These are phyloP conservation scores for Gautieria morchelliformis DNA, from an alignment of 768 basidiomycete species.

Conservation along the genomic window DNA sequence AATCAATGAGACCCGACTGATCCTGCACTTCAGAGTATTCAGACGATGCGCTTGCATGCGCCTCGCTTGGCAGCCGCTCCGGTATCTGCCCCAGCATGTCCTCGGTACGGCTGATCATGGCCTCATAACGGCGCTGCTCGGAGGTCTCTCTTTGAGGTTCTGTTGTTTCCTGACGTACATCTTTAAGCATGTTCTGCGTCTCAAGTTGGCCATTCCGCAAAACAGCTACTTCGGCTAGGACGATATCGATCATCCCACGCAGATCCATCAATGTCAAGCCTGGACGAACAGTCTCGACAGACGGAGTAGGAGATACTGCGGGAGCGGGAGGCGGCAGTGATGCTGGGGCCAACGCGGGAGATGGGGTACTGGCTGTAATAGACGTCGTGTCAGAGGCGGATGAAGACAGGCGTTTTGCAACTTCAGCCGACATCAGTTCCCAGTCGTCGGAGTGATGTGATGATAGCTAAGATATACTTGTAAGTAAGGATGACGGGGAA, in stretches of 20 bases:
- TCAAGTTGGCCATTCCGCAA: constrained; percentile 55
- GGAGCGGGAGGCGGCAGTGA: constrained; percentile 30
- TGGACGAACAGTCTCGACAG: constrained; percentile 20
- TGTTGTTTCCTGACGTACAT: constrained; percentile 31
- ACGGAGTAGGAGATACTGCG: constrained; percentile 11
- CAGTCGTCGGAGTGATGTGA: constrained; percentile 71
- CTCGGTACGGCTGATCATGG: constrained; percentile 24
- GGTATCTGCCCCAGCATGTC: constrained; percentile 16
- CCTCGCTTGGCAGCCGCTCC: constrained; percentile 1
- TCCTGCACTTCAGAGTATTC: constrained; percentile 6
- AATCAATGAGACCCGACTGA: constrained; percentile 15
- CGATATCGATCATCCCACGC: constrained; percentile 42
- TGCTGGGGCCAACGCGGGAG: constrained; percentile 19
- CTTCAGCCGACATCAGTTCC: constrained; percentile 27
- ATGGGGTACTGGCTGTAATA: constrained; percentile 16
- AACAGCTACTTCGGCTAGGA: constrained; percentile 49
- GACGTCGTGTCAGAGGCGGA: constrained; percentile 19
- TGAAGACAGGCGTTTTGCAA: constrained; percentile 13
- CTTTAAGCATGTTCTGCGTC: constrained; percentile 52
- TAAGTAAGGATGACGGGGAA: constrained; percentile 30
- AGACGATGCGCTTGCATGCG: background rate
- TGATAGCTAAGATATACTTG: constrained; percentile 35
- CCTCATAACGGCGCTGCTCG: constrained; percentile 11
- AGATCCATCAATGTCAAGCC: constrained; percentile 34
- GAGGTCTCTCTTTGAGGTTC: constrained; percentile 10